Conservation (phyloP, 129 eudicot species). For the Kitagawia praeruptora region DNA sequence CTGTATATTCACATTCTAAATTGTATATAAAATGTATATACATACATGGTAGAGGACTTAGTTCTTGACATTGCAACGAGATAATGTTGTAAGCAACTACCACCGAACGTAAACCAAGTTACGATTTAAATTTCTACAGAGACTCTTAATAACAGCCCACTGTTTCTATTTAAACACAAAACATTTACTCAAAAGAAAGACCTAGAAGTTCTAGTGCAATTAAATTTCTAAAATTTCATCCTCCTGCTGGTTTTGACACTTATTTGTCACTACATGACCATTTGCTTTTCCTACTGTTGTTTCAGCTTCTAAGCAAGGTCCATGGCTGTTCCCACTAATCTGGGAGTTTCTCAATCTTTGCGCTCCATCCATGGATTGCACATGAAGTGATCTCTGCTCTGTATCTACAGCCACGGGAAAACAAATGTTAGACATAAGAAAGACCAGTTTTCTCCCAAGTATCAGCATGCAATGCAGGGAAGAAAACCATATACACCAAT, state of each 20-base stretch:
- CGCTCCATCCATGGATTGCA: background rate
- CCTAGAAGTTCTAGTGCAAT: background rate
- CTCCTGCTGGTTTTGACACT: constrained; percentile 33
- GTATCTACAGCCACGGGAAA: background rate
- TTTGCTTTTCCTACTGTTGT: constrained; percentile 21
- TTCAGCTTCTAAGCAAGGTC: constrained; percentile 25
- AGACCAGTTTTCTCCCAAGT: background rate
- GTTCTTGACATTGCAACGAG: background rate
- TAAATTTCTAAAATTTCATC: constrained; percentile 27
- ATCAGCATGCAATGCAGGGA: background rate
- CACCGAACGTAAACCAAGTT: background rate
- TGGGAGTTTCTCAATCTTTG: background rate
- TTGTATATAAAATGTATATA: background rate
- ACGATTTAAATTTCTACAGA: background rate
- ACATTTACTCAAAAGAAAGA: background rate
- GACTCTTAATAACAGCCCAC: background rate
- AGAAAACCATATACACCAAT: background rate
- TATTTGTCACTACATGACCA: constrained; percentile 25
- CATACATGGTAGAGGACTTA: background rate
- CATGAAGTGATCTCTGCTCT: background rate
- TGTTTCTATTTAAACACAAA: background rate
- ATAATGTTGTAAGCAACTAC: background rate
- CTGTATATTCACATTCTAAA: background rate
- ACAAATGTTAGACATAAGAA: background rate
- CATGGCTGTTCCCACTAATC: background rate